These are phyloP conservation scores for Blastomyces emzantsi DNA, from an alignment of 2,329 filamentous ascomycete species.

Conservation along the genomic window DNA sequence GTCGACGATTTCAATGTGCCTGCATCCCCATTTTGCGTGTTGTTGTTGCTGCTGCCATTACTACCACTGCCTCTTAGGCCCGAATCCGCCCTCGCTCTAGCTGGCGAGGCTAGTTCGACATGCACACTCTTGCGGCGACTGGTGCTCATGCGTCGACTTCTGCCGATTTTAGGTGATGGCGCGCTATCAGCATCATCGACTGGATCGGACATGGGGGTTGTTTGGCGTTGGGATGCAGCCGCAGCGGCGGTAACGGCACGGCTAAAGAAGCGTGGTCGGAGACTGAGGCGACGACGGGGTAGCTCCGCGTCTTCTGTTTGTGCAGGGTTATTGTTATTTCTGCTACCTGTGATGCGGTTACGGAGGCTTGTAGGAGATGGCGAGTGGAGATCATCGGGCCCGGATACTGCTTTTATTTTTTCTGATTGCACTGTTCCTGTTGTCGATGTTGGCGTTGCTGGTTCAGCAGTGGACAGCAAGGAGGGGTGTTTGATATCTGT, in stretches of 20 bases:
- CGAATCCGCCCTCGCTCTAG: background rate
- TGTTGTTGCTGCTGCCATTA: background rate
- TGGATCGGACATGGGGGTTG: constrained; percentile 21
- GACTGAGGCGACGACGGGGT: constrained; percentile 27
- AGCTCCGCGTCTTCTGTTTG: constrained; percentile 5
- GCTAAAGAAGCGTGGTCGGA: constrained; percentile 30
- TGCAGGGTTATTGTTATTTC: background rate
- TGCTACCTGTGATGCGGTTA: background rate
- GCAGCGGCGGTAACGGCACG: constrained; percentile 20
- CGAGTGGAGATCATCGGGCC: background rate
- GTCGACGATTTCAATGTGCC: background rate
- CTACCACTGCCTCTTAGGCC: background rate
- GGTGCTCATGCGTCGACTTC: constrained; percentile 20
- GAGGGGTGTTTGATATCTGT: background rate
- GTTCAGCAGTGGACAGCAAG: background rate
- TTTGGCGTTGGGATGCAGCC: constrained; percentile 14
- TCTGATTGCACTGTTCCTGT: background rate
- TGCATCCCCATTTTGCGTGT: background rate
- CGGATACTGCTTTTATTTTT: background rate
- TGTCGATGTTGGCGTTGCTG: background rate
- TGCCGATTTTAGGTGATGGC: constrained; percentile 25
- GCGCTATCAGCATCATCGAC: constrained; percentile 23
- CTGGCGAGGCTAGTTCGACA: constrained; percentile 15
- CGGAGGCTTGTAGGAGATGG: constrained; percentile 2
- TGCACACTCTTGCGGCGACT: constrained; percentile 11